Base-by-base conservation (phyloP, 768 basidiomycete species). In the Collybiopsis luxurians region DNA sequence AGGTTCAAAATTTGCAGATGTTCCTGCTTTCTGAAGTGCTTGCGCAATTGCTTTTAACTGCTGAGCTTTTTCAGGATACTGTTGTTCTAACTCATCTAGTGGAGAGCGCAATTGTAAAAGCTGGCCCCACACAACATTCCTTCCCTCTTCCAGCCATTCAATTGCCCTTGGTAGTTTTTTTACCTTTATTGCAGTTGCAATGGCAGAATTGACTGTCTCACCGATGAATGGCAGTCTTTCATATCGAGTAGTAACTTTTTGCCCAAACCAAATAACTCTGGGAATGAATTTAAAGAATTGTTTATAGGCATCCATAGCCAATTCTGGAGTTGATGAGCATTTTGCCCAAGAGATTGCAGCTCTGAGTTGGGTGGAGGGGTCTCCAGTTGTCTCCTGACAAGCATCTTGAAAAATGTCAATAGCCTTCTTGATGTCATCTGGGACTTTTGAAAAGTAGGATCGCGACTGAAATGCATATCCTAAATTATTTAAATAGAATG, bases 121-220 rank as follows among this genome's bases (percentile, higher is more conserved):
- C 47, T 64, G 63, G 23, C 54, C 50, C 63, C 63, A 64, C 10
- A 64, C 46, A 26, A 64, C 55, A 23, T 51, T 58, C 2, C 63
- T 60, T 26, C 63, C 63, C 28, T 64, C 50, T 21, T 64, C 63
- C 2, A 61, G 27, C 63, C 63, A 64, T 36, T 59, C 63, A 11
- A 64, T 4, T 23, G 63, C 63, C 13, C 13, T 24, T 5, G 39
- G 31, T 28, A 11, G 52, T 11, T 59, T 4, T 2, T 36, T 34
- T n/a, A n/a, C 47, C 17, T 24, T 1, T 11, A 59, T 59, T 21
- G 56, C 57, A n/a, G 43, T 24, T 9, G 43, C 43, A n/a, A 24
- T 19, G 9, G 43, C 43, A 7, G 43, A 7, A 24, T 45, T 45
- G 9, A 45, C 43, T n/a, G 23, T 10, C 7, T 21, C 10, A 10